phyloP scores from a whole-genome alignment of 305 asterid genomes.

The Fraxinus xanthoxyloides region DNA sequence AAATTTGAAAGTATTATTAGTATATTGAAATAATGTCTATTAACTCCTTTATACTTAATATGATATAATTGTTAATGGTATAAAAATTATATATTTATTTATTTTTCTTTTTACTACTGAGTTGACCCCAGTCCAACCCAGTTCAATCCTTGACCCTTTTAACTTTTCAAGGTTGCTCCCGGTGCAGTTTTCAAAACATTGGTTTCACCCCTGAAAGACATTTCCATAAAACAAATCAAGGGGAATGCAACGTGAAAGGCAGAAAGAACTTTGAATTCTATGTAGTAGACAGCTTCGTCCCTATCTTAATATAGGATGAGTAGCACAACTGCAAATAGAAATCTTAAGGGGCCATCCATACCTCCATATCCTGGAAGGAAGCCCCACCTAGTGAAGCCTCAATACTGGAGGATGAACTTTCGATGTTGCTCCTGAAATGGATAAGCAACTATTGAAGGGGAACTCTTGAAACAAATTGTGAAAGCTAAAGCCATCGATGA shows the following conservation, averaged over 20 bases:
- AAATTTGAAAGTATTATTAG: not conserved
- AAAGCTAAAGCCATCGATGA: slow-evolving; percentile 8
- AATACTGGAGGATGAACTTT: slow-evolving; percentile 42
- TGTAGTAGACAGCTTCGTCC: not conserved
- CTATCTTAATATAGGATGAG: slow-evolving; percentile 11
- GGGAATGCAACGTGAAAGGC: not conserved
- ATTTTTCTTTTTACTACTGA: not conserved
- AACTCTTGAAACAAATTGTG: not conserved
- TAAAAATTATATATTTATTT: not conserved
- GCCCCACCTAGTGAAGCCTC: slow-evolving; percentile 53
- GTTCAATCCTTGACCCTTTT: not conserved
- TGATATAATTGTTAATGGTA: not conserved
- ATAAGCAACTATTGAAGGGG: slow-evolving; percentile 14
- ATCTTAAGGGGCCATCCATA: slow-evolving; percentile 22
- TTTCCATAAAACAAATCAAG: not conserved
- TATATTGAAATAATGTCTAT: not conserved
- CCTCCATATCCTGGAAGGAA: slow-evolving; percentile 75
- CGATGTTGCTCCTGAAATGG: slow-evolving; percentile 45
- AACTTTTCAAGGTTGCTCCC: not conserved
- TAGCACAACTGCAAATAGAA: slow-evolving; percentile 14
- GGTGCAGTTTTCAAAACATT: not conserved
- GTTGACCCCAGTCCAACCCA: not conserved
- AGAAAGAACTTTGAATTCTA: slow-evolving; percentile 3
- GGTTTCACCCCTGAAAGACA: not conserved
- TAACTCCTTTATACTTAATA: not conserved